Evolutionary conservation across 768 basidiomycete genomes (phyloP).

Genomic region (Russula compacta): DNA sequence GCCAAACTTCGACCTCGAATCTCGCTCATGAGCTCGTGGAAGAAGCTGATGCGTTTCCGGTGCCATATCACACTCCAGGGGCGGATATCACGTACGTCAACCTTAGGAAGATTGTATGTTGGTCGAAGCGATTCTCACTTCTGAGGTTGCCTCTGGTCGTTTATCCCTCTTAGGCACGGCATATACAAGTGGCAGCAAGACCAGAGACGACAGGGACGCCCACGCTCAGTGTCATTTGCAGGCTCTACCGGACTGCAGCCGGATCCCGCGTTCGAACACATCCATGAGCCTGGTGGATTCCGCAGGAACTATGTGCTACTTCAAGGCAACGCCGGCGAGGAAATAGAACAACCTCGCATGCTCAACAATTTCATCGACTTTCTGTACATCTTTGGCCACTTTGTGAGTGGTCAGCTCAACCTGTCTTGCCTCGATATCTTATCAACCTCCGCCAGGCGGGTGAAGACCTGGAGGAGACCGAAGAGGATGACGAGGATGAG

Average conservation of each 20-base stretch:
- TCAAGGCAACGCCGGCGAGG: constrained; percentile 53
- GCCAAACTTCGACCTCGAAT: constrained; percentile 21
- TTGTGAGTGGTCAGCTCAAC: constrained; percentile 47
- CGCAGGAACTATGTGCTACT: constrained; percentile 78
- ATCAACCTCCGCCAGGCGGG: constrained; percentile 51
- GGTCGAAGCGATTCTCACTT: neutral
- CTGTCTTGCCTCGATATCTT: neutral
- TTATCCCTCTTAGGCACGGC: constrained; percentile 47
- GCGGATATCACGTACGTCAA: constrained; percentile 84
- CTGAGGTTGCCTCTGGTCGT: neutral
- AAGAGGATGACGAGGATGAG: constrained; percentile 52
- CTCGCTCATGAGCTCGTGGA: constrained; percentile 28
- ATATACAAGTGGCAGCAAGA: constrained; percentile 95
- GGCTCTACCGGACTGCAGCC: constrained; percentile 41
- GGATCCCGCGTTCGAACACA: constrained; percentile 82
- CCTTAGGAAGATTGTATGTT: neutral
- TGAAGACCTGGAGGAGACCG: constrained; percentile 70
- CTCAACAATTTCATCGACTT: constrained; percentile 90
- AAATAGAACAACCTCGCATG: constrained; percentile 39
- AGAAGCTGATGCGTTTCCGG: constrained; percentile 68
- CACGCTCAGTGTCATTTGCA: constrained; percentile 63
- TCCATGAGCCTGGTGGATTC: constrained; percentile 94
- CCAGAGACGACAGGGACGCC: constrained; percentile 49
- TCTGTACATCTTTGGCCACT: constrained; percentile 90
- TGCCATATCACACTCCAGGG: constrained; percentile 79